These are phyloP conservation scores for Suillus tomentosus DNA, from an alignment of 768 basidiomycete species.

Conservation along the genomic window DNA sequence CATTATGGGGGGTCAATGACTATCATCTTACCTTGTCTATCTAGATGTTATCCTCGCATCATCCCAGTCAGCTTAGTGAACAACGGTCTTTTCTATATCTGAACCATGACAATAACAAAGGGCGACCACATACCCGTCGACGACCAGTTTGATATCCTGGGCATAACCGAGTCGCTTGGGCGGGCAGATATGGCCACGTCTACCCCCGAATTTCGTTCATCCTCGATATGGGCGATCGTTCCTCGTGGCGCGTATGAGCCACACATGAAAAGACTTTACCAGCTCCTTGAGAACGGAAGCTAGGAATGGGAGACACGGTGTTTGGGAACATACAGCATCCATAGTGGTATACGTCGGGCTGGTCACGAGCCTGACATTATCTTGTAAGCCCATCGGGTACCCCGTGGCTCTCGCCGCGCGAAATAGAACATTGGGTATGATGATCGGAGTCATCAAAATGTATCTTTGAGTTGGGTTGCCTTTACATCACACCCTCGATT, in stretches of 20 bases:
- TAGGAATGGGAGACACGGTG: not conserved
- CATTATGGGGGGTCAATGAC: not conserved
- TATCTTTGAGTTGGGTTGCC: too few species aligned
- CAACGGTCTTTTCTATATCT: constrained; percentile 14
- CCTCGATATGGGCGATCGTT: too few species aligned
- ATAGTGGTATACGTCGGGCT: too few species aligned
- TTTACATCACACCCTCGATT: too few species aligned
- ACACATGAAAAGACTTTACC: not conserved
- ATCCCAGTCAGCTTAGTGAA: not conserved
- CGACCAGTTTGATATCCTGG: constrained; percentile 23
- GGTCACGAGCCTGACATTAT: too few species aligned
- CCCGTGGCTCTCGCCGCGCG: too few species aligned
- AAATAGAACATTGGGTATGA: too few species aligned
- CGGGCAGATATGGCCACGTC: not conserved
- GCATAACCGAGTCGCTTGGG: not conserved
- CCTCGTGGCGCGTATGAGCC: too few species aligned
- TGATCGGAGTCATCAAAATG: too few species aligned
- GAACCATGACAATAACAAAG: constrained; percentile 24
- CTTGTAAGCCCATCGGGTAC: too few species aligned
- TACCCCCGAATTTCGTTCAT: not conserved
- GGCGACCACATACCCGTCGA: constrained; percentile 31
- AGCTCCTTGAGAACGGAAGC: not conserved
- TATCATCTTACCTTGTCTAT: constrained; percentile 12
- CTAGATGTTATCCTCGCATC: constrained; percentile 7
- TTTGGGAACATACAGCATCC: too few species aligned